These are phyloP conservation scores for Neoboletus magnificus DNA, from an alignment of 768 basidiomycete species.

Conservation along the genomic window DNA sequence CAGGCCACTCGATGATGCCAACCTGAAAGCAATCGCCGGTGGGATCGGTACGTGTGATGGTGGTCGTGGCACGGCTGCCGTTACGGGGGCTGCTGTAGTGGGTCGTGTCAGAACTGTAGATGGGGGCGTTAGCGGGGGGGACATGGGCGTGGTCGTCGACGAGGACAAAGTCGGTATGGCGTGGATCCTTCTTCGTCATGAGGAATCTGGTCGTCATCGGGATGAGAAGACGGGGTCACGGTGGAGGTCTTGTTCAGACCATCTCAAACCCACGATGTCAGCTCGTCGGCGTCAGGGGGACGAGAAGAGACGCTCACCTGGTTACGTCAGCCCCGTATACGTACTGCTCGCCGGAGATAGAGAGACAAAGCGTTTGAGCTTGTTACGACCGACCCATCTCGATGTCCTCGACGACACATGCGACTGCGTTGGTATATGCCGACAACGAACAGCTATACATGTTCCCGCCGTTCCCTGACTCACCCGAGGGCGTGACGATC, in stretches of 20 bases:
- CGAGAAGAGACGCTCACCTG: background rate
- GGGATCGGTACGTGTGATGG: slow-evolving; percentile 20
- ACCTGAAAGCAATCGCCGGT: slow-evolving; percentile 24
- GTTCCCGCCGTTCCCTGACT: slow-evolving; percentile 50
- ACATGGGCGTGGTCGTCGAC: background rate
- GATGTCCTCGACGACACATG: background rate
- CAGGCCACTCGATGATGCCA: slow-evolving; percentile 31
- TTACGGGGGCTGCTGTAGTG: slow-evolving; percentile 1
- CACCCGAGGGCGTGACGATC: slow-evolving; percentile 40
- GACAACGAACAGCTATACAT: background rate
- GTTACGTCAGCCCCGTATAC: slow-evolving; percentile 10
- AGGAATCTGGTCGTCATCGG: slow-evolving; percentile 22
- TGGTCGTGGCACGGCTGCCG: slow-evolving; percentile 20
- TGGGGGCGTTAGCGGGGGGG: background rate
- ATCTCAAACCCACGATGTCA: background rate
- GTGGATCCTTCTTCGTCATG: slow-evolving; percentile 25
- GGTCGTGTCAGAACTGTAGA: slow-evolving; percentile 21
- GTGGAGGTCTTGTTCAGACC: background rate
- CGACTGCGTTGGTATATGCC: no score
- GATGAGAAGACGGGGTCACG: no score
- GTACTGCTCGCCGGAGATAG: background rate
- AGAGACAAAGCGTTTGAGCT: background rate
- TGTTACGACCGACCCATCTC: background rate
- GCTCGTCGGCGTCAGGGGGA: background rate
- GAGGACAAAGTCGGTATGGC: slow-evolving; percentile 23